These are phyloP conservation scores for Paramarasmius palmivorus DNA, from an alignment of 1,284 basidiomycete species.

Conservation along the genomic window DNA sequence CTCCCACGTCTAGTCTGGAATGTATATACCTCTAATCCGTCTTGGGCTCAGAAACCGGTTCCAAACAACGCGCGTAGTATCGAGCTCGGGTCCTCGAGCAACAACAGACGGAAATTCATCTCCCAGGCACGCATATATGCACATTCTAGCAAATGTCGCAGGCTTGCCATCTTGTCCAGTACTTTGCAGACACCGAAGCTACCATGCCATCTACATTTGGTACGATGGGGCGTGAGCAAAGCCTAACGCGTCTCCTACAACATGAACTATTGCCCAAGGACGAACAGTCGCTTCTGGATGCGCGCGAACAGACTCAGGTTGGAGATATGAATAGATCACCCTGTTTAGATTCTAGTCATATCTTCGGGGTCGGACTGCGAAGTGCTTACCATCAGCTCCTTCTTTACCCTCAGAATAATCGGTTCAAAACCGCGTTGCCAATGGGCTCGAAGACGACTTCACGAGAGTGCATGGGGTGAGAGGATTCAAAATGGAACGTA, in stretches of 20 bases:
- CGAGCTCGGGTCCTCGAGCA: no score
- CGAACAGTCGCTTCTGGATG: slow-evolving; percentile 82
- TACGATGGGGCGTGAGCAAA: slow-evolving; percentile 80
- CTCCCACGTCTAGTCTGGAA: no score
- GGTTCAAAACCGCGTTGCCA: slow-evolving; percentile 30
- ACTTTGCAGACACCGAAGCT: no score
- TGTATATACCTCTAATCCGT: no score
- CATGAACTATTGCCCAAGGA: slow-evolving; percentile 76
- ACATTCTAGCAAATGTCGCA: no score
- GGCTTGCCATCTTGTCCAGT: no score
- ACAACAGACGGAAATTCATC: no score
- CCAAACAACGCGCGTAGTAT: no score
- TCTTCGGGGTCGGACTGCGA: slow-evolving; percentile 58
- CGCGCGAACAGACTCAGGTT: slow-evolving; percentile 73
- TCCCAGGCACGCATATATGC: no score
- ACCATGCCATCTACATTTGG: no score
- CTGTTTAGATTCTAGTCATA: no score
- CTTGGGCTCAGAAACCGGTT: no score
- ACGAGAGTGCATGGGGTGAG: slow-evolving; percentile 64
- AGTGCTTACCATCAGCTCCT: slow-evolving; percentile 67
- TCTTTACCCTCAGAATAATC: slow-evolving; percentile 68
- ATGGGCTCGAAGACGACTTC: slow-evolving; percentile 77
- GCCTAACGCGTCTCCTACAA: slow-evolving; percentile 73
- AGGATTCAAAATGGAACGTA: slow-evolving; percentile 74
- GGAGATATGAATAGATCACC: slow-evolving; percentile 74